Conservation (phyloP, 176 grass and related monocot species). For the Eremochloa ophiuroides region DNA sequence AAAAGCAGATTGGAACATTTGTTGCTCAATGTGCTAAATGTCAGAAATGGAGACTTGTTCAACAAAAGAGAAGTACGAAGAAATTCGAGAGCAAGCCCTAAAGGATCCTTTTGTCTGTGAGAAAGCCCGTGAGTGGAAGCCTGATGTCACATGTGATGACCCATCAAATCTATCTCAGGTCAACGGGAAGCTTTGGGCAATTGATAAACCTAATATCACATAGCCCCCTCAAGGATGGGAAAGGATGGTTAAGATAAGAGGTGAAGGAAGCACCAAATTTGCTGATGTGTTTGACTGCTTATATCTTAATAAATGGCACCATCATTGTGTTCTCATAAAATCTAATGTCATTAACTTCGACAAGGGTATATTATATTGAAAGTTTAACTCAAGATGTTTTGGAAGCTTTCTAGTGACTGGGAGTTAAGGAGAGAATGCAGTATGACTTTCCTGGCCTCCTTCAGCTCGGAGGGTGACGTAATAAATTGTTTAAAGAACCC, state of each 20-base stretch:
- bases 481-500: slow-evolving; percentile 26
- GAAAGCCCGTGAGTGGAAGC: slow-evolving; percentile 54
- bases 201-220: slow-evolving; percentile 56
- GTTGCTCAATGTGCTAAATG: slow-evolving; percentile 62
- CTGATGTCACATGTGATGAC: slow-evolving; percentile 54
- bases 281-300: slow-evolving; percentile 92
- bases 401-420: slow-evolving; percentile 20
- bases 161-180: slow-evolving; percentile 57
- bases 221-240: slow-evolving; percentile 64
- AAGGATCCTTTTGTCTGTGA: slow-evolving; percentile 59
- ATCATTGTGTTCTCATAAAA: slow-evolving; percentile 15
- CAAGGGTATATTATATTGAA: slow-evolving; percentile 1
- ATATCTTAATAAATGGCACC: no score
- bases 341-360: slow-evolving; percentile 21
- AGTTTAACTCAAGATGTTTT: slow-evolving; percentile 29
- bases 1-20: slow-evolving; percentile 36
- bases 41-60: slow-evolving; percentile 70
- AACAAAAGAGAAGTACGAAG: slow-evolving; percentile 70
- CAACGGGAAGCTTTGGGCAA: slow-evolving; percentile 53
- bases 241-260: slow-evolving; percentile 58
- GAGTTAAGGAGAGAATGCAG: slow-evolving; percentile 31
- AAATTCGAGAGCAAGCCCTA: slow-evolving; percentile 46
- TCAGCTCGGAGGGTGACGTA: slow-evolving; percentile 23
- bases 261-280: slow-evolving; percentile 54
- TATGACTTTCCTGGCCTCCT: slow-evolving; percentile 23